Conservation (phyloP, 2,329 filamentous ascomycete species). For the Pezicula rhizophila region DNA sequence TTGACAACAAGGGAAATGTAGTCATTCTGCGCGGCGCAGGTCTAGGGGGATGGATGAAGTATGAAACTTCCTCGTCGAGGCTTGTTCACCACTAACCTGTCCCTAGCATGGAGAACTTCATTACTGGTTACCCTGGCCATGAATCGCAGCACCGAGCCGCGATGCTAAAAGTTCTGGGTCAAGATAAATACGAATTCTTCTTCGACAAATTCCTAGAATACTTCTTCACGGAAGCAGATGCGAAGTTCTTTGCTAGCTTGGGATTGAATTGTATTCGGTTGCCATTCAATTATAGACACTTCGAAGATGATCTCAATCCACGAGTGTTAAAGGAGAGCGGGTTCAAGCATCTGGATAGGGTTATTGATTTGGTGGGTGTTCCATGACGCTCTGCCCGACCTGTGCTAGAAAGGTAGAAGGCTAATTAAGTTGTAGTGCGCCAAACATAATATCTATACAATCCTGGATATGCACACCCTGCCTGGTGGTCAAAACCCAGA, state of each 20-base stretch:
- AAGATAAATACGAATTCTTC: constrained; percentile 50
- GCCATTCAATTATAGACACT: constrained; percentile 52
- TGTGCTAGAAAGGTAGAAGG: neutral
- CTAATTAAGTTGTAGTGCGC: constrained; percentile 18
- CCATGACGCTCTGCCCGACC: too few species aligned
- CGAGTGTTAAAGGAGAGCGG: constrained; percentile 36
- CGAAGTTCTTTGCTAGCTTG: constrained; percentile 46
- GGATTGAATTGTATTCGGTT: constrained; percentile 51
- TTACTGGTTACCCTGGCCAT: constrained; percentile 53
- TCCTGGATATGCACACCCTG: constrained; percentile 42
- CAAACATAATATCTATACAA: constrained; percentile 41
- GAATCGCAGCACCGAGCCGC: constrained; percentile 48
- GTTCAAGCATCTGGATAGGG: constrained; percentile 41
- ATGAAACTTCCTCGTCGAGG: neutral
- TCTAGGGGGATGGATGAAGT: constrained; percentile 36
- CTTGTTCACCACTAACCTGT: neutral
- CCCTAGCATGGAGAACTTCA: constrained; percentile 50
- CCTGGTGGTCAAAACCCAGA: constrained; percentile 44
- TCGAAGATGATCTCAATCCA: constrained; percentile 42
- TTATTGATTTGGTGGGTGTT: constrained; percentile 33
- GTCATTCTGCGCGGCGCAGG: constrained; percentile 34
- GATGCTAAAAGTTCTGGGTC: constrained; percentile 43
- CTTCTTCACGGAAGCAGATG: constrained; percentile 52
- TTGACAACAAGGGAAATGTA: constrained; percentile 28
- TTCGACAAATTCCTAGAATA: constrained; percentile 50